These are phyloP conservation scores for Linderniella brevidens DNA, from an alignment of 257 asterid genomes.

Conservation along the genomic window DNA sequence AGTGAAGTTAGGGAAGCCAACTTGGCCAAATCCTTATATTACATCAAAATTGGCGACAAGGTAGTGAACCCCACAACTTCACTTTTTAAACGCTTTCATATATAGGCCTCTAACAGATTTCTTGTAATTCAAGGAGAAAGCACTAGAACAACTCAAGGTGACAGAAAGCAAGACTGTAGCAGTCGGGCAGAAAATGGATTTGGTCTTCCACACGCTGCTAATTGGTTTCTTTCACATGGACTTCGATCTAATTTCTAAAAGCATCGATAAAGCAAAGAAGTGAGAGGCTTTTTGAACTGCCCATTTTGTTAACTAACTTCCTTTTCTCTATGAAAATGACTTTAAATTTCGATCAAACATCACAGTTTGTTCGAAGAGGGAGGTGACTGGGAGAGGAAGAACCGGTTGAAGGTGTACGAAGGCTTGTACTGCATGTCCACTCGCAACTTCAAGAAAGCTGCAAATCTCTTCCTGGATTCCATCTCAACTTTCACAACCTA, in stretches of 20 bases:
- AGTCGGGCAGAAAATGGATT: slow-evolving; percentile 98
- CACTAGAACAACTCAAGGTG: slow-evolving; percentile 80
- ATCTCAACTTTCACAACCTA: slow-evolving; percentile 96
- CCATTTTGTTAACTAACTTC: slow-evolving; percentile 4
- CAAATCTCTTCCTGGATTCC: slow-evolving; percentile 80
- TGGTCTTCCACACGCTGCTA: slow-evolving; percentile 59
- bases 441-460: slow-evolving; percentile 89
- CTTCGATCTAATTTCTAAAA: slow-evolving; percentile 78
- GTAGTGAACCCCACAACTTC: slow-evolving; percentile 10
- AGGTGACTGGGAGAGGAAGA: slow-evolving; percentile 81
- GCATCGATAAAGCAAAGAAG: slow-evolving; percentile 71
- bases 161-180: slow-evolving; percentile 96
- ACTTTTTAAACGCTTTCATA: background rate
- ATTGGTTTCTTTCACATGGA: slow-evolving; percentile 41
- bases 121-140: slow-evolving; percentile 55
- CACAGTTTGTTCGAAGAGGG: slow-evolving; percentile 96
- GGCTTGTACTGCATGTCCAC: slow-evolving; percentile 94
- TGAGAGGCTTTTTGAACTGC: slow-evolving; percentile 10
- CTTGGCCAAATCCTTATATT: slow-evolving; percentile 56
- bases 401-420: slow-evolving; percentile 80
- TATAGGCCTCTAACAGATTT: background rate
- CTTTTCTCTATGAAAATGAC: slow-evolving; percentile 5
- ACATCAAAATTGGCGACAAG: slow-evolving; percentile 52
- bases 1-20: slow-evolving; percentile 85
- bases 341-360: slow-evolving; percentile 11